These are phyloP conservation scores for Cornus florida DNA, from an alignment of 148 eudicot genomes.

Conservation along the genomic window DNA sequence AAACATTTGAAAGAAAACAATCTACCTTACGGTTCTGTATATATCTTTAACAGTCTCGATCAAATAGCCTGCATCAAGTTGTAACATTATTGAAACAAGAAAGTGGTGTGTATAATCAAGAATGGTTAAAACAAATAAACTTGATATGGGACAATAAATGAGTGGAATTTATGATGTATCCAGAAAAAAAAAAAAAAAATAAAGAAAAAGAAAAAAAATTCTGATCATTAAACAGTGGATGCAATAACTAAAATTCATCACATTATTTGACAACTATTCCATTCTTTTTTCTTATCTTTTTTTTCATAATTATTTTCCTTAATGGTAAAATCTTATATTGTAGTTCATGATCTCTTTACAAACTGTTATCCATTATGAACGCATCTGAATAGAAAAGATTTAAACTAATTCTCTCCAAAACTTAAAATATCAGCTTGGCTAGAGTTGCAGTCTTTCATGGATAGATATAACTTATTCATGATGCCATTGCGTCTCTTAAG, in stretches of 20 bases:
- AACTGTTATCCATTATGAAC: background rate
- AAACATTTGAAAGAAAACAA: background rate
- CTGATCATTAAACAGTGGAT: background rate
- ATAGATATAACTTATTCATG: too few relatives aligned
- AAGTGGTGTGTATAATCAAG: background rate
- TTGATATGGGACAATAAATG: background rate
- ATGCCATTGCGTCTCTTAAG: background rate
- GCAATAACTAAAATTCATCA: background rate
- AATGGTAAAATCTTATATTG: background rate
- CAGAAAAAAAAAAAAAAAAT: too few relatives aligned
- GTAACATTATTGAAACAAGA: background rate
- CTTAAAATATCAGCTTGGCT: too few relatives aligned
- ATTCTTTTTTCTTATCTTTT: too few relatives aligned
- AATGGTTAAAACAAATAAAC: background rate
- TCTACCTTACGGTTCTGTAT: constrained; percentile 61
- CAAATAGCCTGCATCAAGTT: constrained; percentile 59
- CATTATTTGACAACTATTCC: too few relatives aligned
- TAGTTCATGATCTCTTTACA: background rate
- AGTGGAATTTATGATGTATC: background rate
- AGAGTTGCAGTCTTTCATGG: background rate
- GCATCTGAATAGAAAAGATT: background rate
- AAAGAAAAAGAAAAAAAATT: too few relatives aligned
- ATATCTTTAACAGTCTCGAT: constrained; percentile 53
- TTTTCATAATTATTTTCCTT: background rate
- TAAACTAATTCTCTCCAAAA: too few relatives aligned